Evolutionary conservation across 345 rosid species (phyloP).

Genomic region (Microcos paniculata): DNA sequence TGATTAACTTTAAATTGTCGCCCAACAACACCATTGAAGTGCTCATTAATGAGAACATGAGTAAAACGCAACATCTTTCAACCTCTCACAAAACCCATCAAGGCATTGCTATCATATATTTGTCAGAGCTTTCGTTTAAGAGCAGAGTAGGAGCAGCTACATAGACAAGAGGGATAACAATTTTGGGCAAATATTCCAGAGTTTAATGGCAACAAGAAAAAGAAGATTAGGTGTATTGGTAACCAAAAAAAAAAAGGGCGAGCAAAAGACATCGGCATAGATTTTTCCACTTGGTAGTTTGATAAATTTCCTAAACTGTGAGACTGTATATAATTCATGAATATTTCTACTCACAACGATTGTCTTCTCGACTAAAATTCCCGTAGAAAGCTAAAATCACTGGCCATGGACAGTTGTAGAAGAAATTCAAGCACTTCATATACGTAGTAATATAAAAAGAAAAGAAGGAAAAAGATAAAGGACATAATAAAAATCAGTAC

Average conservation of each 20-base stretch:
- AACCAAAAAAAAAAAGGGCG: too few species aligned
- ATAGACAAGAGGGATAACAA: background rate
- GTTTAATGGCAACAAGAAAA: too few species aligned
- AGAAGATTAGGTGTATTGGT: too few species aligned
- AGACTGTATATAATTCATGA: background rate
- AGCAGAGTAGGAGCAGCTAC: background rate
- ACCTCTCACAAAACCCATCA: background rate
- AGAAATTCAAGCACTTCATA: background rate
- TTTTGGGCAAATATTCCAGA: too few species aligned
- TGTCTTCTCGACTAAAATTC: background rate
- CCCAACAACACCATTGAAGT: conserved; percentile 53
- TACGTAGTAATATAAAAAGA: background rate
- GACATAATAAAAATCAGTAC: conserved; percentile 23
- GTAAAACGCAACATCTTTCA: conserved; percentile 50
- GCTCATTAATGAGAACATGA: conserved; percentile 60
- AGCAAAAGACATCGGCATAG: too few species aligned
- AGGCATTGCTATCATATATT: background rate
- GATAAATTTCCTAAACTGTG: background rate
- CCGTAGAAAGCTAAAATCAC: background rate
- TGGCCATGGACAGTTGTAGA: background rate
- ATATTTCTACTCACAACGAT: background rate
- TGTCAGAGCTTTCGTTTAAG: background rate
- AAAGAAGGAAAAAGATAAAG: background rate
- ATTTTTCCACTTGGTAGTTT: too few species aligned
- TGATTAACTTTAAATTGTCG: conserved; percentile 39